Evolutionary conservation across 2,329 filamentous ascomycete species (phyloP), one percentile per base, ranked within the genome.

Genomic region (Fusarium clavum): DNA sequence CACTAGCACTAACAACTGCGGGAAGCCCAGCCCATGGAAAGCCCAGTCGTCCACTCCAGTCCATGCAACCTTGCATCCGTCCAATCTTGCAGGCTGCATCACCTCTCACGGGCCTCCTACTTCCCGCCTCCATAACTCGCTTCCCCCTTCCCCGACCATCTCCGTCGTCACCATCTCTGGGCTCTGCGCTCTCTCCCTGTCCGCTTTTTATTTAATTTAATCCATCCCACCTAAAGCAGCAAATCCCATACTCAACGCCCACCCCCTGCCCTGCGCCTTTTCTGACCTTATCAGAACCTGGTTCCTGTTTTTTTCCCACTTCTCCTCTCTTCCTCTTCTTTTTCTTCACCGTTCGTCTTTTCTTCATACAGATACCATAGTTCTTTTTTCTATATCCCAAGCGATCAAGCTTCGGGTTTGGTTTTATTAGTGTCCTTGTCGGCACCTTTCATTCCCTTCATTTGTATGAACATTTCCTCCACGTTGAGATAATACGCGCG

Each of bases 361-460:
- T 64, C 47, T 69, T 59, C 48, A 46, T 51, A 58, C 44, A 45
- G 34, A 51, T 62, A 59, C 57, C 57, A 44, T 69, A 41, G 34
- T 38, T 38, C 43, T 64, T 59, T 70, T 54, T 57, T 43, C 29
- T 40, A 57, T 48, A n/a, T 44, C 49, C 61, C 51, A 43, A 47
- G 61, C 64, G 64, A 69, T 34, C 51, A 44, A 34, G 61, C 66
- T 69, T 43, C 54, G 69, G 67, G 48, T 61, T 72, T 43, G 53
- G 48, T 52, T 66, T 70, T 67, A 55, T 61, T 67, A 38, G 68
- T 71, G 69, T 71, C 68, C 54, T 71, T 49, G 64, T 73, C 60
- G 62, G 61, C 62, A 54, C 66, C 57, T 63, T 69, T 64, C 66
- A 57, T 57, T 67, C 66, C 43, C 67, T 71, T n/a, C 56, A 24